phyloP scores from a whole-genome alignment of 208 protist species.

The Acanthamoeba sp. region DNA sequence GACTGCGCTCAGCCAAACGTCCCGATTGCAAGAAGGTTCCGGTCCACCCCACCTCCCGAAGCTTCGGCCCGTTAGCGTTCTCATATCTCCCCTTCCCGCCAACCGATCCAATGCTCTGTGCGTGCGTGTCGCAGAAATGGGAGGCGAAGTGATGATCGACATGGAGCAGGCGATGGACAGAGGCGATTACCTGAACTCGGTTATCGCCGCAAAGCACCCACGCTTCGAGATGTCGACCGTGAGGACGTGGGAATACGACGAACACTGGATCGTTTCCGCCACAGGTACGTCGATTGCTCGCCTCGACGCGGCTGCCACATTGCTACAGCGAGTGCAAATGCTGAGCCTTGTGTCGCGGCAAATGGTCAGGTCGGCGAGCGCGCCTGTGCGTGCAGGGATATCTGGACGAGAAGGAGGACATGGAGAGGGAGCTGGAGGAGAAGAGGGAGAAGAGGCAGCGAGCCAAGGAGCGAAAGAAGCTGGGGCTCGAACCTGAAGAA shows the following conservation, averaged over 20 bases:
- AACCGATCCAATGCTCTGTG: neutral
- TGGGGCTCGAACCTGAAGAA: constrained; percentile 6
- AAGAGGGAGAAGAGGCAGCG: neutral
- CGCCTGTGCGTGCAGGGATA: constrained; percentile 17
- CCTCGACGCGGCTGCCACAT: neutral
- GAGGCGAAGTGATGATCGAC: constrained; percentile 19
- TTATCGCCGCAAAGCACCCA: neutral
- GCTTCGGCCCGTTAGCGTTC: no score
- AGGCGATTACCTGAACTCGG: neutral
- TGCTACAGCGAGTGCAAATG: no score
- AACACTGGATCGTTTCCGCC: constrained; percentile 18
- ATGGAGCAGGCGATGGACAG: constrained; percentile 39
- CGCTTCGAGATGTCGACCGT: constrained; percentile 46
- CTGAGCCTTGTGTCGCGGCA: no score
- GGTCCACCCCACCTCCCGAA: no score
- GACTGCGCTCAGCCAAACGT: neutral
- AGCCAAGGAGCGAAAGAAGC: neutral
- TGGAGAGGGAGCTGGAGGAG: neutral
- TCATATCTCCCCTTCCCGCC: neutral
- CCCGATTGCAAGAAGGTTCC: neutral
- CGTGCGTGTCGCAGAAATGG: neutral
- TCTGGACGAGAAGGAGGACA: constrained; percentile 22
- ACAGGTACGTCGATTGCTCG: neutral
- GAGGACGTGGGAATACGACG: constrained; percentile 47
- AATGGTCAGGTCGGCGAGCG: neutral